These are phyloP conservation scores for Podila epigama DNA, from an alignment of 192 early-diverging fungal species.

Conservation along the genomic window DNA sequence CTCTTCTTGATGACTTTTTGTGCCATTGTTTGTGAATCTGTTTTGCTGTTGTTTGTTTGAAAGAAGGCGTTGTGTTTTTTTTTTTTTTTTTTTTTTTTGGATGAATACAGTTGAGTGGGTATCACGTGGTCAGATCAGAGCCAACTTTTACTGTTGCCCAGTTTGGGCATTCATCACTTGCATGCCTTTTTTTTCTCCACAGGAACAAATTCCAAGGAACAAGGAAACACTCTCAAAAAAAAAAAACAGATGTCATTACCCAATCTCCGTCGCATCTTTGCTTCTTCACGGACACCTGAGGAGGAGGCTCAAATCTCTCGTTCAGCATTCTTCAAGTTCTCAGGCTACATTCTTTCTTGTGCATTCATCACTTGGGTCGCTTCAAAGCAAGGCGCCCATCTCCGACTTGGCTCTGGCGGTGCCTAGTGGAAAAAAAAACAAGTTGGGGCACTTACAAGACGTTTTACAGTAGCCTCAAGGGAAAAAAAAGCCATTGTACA, in stretches of 20 bases:
- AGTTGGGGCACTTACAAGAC: neutral
- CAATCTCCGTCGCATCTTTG: conserved; percentile 63
- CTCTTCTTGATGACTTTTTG: conserved; percentile 40
- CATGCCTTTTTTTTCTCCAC: neutral
- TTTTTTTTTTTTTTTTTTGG: neutral
- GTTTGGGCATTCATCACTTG: no score
- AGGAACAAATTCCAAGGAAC: neutral
- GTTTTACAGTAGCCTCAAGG: neutral
- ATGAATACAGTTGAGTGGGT: neutral
- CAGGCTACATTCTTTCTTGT: conserved; percentile 64
- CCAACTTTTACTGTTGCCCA: neutral
- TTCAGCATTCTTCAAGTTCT: conserved; percentile 67
- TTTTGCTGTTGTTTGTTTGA: neutral
- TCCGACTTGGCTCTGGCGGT: conserved; percentile 10
- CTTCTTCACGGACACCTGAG: conserved; percentile 65
- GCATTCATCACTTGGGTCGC: conserved; percentile 60
- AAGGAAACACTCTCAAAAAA: neutral
- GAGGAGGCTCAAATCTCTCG: conserved; percentile 65
- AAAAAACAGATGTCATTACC: conserved; percentile 54
- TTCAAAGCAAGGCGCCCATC: conserved; percentile 36
- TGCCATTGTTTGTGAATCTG: conserved; percentile 18
- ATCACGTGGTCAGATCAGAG: neutral
- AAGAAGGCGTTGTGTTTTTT: neutral
- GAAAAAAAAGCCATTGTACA: neutral
- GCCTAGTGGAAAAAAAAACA: neutral